Percentiles rank a stretch among this genome's conserved stretches.
Conservation (phyloP, 352 stramenopile genomes). For the Pythium diclinum region DNA sequence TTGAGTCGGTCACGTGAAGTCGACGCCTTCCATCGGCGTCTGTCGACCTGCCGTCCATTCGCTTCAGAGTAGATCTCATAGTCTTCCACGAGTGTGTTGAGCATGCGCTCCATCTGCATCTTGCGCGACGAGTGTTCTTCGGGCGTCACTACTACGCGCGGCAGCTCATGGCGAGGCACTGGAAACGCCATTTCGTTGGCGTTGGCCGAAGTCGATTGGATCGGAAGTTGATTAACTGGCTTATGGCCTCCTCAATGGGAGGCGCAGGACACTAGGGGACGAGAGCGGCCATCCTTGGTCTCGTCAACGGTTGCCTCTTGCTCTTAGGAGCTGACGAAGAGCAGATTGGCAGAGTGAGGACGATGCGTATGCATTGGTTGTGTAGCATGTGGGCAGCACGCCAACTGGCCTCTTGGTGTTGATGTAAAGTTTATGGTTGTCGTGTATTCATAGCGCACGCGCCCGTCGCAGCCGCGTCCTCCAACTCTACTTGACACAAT, state of each 20-base stretch:
- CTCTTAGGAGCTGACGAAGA: background rate
- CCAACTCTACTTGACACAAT: background rate
- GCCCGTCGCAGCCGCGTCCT: background rate
- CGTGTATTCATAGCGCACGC: conserved; percentile 1
- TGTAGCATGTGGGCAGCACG: background rate
- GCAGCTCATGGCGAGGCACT: conserved; percentile 45
- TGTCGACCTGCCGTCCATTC: conserved; percentile 33
- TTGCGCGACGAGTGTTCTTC: conserved; percentile 38
- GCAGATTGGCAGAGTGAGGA: background rate
- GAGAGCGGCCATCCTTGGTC: background rate
- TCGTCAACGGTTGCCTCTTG: background rate
- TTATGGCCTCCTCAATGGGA: background rate
- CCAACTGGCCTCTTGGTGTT: background rate
- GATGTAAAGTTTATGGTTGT: background rate
- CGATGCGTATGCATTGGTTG: background rate
- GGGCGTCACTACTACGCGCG: conserved; percentile 35
- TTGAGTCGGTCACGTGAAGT: conserved; percentile 44
- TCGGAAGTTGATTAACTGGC: background rate
- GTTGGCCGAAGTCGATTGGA: background rate
- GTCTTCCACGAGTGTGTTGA: conserved; percentile 41
- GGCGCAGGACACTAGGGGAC: background rate
- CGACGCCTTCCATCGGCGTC: conserved; percentile 39
- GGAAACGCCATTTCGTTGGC: conserved; percentile 30
- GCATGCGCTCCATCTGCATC: conserved; percentile 41
- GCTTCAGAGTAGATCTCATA: conserved; percentile 44